Percentiles rank a stretch among this genome's conserved stretches.
phyloP scores from a whole-genome alignment of 2,329 filamentous ascomycete species.

The Lachnellula willkommii region DNA sequence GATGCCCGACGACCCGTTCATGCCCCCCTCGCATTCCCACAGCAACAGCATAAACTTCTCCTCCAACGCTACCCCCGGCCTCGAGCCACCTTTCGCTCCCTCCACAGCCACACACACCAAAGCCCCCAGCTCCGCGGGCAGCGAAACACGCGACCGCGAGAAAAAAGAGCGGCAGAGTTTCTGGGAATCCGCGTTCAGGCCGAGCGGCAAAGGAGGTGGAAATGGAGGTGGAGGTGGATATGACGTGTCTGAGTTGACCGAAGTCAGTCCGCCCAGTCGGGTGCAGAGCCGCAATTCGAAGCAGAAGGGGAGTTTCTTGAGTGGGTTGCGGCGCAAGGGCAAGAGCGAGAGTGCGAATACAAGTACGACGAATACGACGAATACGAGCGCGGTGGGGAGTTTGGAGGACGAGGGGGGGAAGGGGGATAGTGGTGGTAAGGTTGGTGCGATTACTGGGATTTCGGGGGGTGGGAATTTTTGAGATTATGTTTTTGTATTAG shows the following conservation, averaged over 20 bases:
- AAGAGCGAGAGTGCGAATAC: slow-evolving; percentile 2
- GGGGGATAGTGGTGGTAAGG: too few species aligned
- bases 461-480: too few species aligned
- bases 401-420: not conserved
- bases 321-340: slow-evolving; percentile 23
- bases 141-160: slow-evolving; percentile 18
- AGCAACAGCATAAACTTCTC: not conserved
- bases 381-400: not conserved
- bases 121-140: slow-evolving; percentile 22
- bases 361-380: not conserved
- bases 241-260: slow-evolving; percentile 16
- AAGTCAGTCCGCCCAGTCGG: slow-evolving; percentile 11
- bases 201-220: slow-evolving; percentile 16
- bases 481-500: too few species aligned
- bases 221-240: not conserved
- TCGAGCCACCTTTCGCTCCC: slow-evolving; percentile 2
- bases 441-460: too few species aligned
- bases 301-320: slow-evolving; percentile 25
- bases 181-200: slow-evolving; percentile 30
- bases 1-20: not conserved
- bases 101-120: slow-evolving; percentile 8
- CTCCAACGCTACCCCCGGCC: not conserved
- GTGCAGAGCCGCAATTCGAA: slow-evolving; percentile 27
- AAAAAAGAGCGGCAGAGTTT: slow-evolving; percentile 28
- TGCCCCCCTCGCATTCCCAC: not conserved